Base-by-base conservation (phyloP, 768 basidiomycete species). In the Agrocybe chaxingu region DNA sequence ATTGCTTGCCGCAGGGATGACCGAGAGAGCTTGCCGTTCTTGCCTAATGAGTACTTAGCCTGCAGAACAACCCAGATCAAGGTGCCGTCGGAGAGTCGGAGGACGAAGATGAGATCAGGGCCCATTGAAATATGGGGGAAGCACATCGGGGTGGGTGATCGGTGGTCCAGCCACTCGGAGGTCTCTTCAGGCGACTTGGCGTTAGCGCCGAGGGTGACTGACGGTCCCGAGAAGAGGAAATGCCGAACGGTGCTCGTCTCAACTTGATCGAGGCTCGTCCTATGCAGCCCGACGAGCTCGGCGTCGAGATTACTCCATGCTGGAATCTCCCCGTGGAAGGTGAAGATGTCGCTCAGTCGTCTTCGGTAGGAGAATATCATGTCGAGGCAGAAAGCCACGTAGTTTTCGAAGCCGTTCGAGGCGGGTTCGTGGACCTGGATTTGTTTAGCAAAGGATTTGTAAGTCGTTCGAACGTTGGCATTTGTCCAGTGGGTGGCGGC, bases 381-480 rank as follows among this genome's bases (percentile, higher is more conserved):
- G 53, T 70, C 69, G 18, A 76, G 55, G 44, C 71, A 75, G 53
- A 71, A 72, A 1, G 70, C 72, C 11, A 77, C 50, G 50, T 72
- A 76, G 52, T 74, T 73, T 55, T 77, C 76, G 53, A 75, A 72
- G 2, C 76, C 76, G 42, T 77, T 77, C 5, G 67, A 71, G 6
- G 47, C 43, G 5, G 59, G 57, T 2, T 67, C 66, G 39, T 71
- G 64, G 0, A 50, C 11, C 9, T 60, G 59, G 45, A 74, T 72
- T 18, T 68, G 61, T 30, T 67, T 69, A 4, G 70, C 70, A 45
- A 76, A 69, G 51, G 62, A 60, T 46, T 70, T 70, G 54, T 74
- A 73, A 51, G 60, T 68, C 5, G 66, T 59, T 7, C 59, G 61
- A 57, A 67, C 63, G 50, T 73, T 64, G 7, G 55, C 47, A 30